Evolutionary conservation across 768 basidiomycete species (phyloP).

Genomic region (Kwoniella pini): DNA sequence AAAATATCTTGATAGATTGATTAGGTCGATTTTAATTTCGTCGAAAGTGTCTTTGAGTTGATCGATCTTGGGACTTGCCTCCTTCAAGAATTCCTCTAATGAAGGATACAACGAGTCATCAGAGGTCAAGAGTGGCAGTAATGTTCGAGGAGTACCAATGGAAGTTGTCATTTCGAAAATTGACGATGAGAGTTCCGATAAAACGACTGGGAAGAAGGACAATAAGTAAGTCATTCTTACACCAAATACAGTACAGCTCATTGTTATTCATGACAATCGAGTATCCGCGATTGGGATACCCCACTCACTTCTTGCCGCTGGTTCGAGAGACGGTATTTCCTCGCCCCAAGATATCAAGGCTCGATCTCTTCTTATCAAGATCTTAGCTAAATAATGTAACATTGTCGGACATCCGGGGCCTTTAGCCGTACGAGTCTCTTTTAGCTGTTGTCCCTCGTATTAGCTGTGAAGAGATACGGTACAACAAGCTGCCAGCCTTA

Average conservation of each 20-base stretch:
- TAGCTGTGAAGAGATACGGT: not conserved
- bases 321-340: conserved; percentile 76
- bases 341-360: conserved; percentile 70
- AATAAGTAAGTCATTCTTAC: not conserved
- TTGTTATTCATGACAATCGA: not conserved
- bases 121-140: not conserved
- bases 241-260: not conserved
- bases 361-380: conserved; percentile 69
- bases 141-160: conserved; percentile 63
- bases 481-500: conserved; percentile 44
- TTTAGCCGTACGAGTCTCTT: conserved; percentile 76
- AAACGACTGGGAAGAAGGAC: conserved; percentile 63
- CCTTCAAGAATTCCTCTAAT: conserved; percentile 60
- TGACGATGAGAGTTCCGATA: conserved; percentile 62
- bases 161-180: conserved; percentile 60
- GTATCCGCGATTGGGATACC: not conserved
- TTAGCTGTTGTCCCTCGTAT: too few relatives aligned
- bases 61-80: conserved; percentile 62
- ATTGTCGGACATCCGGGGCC: conserved; percentile 76
- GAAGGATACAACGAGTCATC: conserved; percentile 33
- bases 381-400: conserved; percentile 82
- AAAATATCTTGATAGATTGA: conserved; percentile 67
- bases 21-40: conserved; percentile 65
- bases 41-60: conserved; percentile 66
- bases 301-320: conserved; percentile 72